Evolutionary conservation across 2,329 filamentous ascomycete species (phyloP).

Genomic region (Trichoderma sp.): DNA sequence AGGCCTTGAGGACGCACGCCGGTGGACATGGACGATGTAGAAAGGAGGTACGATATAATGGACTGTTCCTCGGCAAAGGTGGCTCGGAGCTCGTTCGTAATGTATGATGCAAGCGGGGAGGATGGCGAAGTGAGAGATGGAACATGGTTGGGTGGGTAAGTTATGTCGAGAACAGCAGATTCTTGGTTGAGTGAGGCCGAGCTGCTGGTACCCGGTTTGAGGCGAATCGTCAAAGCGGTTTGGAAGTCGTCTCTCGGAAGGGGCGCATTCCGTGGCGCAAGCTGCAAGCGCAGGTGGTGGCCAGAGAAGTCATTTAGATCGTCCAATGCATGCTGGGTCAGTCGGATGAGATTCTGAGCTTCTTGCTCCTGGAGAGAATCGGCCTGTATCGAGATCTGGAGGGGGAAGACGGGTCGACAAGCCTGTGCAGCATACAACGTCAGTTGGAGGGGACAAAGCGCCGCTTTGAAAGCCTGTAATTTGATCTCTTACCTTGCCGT

Average conservation of each 20-base stretch:
- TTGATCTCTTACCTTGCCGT: constrained; percentile 66
- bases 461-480: not conserved
- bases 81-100: constrained; percentile 73
- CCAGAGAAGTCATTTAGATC: constrained; percentile 82
- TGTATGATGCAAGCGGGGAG: constrained; percentile 71
- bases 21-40: constrained; percentile 53
- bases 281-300: constrained; percentile 66
- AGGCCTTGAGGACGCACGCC: constrained; percentile 47
- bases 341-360: constrained; percentile 68
- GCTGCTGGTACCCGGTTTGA: constrained; percentile 62
- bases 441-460: not conserved
- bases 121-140: constrained; percentile 66
- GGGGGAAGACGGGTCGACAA: constrained; percentile 83
- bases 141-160: constrained; percentile 68
- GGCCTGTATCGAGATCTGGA: constrained; percentile 76
- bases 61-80: constrained; percentile 87
- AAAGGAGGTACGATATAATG: constrained; percentile 73
- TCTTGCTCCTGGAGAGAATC: constrained; percentile 64
- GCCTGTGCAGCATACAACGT: constrained; percentile 50
- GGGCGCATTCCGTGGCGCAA: constrained; percentile 34
- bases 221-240: constrained; percentile 66
- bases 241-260: constrained; percentile 28
- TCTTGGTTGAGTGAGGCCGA: constrained; percentile 67
- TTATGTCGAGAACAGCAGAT: constrained; percentile 70
- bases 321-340: constrained; percentile 84